Evolutionary conservation across 257 asterid genomes (phyloP).

Genomic region (Solanum microdontum): DNA sequence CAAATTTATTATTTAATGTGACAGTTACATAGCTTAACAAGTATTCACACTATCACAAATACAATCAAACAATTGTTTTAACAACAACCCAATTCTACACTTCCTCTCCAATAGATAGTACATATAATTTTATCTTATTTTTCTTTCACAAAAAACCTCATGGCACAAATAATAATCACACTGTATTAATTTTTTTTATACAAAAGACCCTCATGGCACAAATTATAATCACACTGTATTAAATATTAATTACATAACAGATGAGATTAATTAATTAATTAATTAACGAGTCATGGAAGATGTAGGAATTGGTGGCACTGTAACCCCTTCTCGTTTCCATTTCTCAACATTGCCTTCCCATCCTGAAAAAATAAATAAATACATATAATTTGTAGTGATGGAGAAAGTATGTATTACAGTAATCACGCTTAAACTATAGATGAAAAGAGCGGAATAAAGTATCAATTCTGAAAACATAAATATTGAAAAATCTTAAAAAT

Average conservation of each 20-base stretch:
- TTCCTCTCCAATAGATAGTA: not conserved
- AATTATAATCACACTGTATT: not conserved
- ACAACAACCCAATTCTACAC: not conserved
- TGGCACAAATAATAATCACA: not conserved
- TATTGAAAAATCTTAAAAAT: not conserved
- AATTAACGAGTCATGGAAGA: constrained; percentile 14
- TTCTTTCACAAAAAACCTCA: not conserved
- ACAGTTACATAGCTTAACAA: not conserved
- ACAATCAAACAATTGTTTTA: not conserved
- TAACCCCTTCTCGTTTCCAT: constrained; percentile 17
- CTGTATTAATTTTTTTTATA: too few species aligned
- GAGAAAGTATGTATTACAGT: not conserved
- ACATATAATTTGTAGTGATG: not conserved
- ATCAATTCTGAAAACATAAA: not conserved
- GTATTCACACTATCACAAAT: not conserved
- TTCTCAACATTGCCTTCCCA: constrained; percentile 31
- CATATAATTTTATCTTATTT: too few species aligned
- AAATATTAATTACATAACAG: not conserved
- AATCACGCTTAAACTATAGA: not conserved
- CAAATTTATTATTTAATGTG: not conserved
- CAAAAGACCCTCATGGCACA: not conserved
- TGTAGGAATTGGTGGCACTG: constrained; percentile 20
- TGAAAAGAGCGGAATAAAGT: not conserved
- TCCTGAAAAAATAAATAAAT: constrained; percentile 3
- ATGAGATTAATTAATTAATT: not conserved